Percentiles rank a stretch among this genome's conserved stretches.
These are phyloP conservation scores for Alternaria ventricosa DNA, from an alignment of 2,329 filamentous ascomycete species.

Conservation along the genomic window DNA sequence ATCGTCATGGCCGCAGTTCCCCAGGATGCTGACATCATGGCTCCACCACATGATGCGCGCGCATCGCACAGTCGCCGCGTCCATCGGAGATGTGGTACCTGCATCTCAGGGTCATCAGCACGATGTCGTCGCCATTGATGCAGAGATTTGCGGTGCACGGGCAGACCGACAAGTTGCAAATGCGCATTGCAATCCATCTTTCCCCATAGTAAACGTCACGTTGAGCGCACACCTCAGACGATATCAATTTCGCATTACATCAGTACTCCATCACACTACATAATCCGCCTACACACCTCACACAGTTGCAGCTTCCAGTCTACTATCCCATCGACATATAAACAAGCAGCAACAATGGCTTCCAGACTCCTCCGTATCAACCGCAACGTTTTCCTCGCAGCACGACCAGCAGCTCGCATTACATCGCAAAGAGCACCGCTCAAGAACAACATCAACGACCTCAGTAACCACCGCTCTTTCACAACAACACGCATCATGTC, in stretches of 20 bases:
- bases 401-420: not conserved
- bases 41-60: constrained; percentile 7
- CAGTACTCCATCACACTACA: constrained; percentile 7
- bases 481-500: constrained; percentile 22
- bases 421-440: not conserved
- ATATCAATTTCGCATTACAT: constrained; percentile 8
- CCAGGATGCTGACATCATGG: constrained; percentile 15
- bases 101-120: constrained; percentile 9
- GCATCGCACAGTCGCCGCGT: constrained; percentile 8
- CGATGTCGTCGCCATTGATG: constrained; percentile 8
- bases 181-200: not conserved
- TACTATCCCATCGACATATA: not conserved
- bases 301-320: not conserved
- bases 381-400: constrained; percentile 3
- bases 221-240: not conserved
- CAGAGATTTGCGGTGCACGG: constrained; percentile 8
- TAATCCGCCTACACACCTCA: not conserved
- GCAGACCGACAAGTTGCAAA: not conserved
- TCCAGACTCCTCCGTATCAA: constrained; percentile 9
- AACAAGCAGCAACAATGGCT: constrained; percentile 3
- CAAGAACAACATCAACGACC: constrained; percentile 1
- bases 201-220: constrained; percentile 11
- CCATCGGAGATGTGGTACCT: constrained; percentile 15
- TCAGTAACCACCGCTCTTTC: constrained; percentile 13
- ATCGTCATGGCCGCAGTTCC: constrained; percentile 1